Percentiles rank a stretch among this genome's conserved stretches.
phyloP scores from a whole-genome alignment of 345 rosid species.

The Capsella bursapastoris region DNA sequence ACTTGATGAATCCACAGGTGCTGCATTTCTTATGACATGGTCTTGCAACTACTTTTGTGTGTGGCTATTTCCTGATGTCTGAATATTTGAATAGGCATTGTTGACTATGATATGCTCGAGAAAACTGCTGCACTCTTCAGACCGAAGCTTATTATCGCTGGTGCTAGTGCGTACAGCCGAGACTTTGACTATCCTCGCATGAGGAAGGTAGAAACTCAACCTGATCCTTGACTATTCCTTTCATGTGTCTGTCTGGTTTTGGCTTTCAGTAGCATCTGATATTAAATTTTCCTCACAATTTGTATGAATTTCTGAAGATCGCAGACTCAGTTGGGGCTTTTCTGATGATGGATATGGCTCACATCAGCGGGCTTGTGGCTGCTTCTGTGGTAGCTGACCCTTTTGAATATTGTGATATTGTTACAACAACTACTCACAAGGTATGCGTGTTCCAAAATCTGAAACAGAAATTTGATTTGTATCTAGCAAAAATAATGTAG shows the following conservation, averaged over 20 bases:
- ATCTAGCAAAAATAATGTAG: too few relatives aligned
- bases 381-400: constrained; percentile 91
- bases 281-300: constrained; percentile 7
- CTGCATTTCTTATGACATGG: constrained; percentile 21
- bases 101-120: constrained; percentile 95
- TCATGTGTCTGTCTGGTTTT: constrained; percentile 8
- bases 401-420: constrained; percentile 87
- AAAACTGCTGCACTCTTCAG: constrained; percentile 83
- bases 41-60: constrained; percentile 21
- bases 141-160: constrained; percentile 92
- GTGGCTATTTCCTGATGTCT: constrained; percentile 23
- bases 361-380: constrained; percentile 93
- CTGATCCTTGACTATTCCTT: background rate
- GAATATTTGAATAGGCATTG: constrained; percentile 58
- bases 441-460: constrained; percentile 43
- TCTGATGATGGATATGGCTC: constrained; percentile 99
- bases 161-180: constrained; percentile 96
- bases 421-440: constrained; percentile 95
- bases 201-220: constrained; percentile 71
- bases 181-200: constrained; percentile 92
- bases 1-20: constrained; percentile 89
- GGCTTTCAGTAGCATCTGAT: constrained; percentile 26
- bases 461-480: background rate
- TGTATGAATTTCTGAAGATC: constrained; percentile 56
- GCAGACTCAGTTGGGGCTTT: constrained; percentile 93